Percentiles rank a stretch among this genome's conserved stretches.
These are phyloP conservation scores for Teunomyces gatunensis DNA, from an alignment of 805 yeast genomes.

Conservation along the genomic window DNA sequence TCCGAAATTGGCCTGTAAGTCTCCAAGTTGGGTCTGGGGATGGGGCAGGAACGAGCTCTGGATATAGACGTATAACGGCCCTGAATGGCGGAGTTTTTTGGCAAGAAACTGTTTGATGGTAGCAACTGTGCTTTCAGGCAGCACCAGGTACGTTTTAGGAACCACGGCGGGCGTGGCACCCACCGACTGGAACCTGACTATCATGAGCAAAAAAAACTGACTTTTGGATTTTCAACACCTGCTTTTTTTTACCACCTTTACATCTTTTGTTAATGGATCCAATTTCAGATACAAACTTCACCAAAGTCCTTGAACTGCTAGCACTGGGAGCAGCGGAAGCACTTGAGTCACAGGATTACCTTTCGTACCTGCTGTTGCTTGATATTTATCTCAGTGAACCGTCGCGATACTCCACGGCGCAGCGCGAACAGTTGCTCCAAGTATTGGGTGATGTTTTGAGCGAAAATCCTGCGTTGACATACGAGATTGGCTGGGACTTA, in stretches of 20 bases:
- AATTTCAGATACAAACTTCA: conserved; percentile 15
- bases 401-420: conserved; percentile 42
- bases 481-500: conserved; percentile 89
- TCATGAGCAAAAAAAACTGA: not conserved
- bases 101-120: conserved; percentile 46
- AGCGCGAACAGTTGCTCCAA: conserved; percentile 48
- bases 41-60: conserved; percentile 42
- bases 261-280: conserved; percentile 17
- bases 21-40: conserved; percentile 38
- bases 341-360: conserved; percentile 53
- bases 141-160: conserved; percentile 51
- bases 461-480: conserved; percentile 47
- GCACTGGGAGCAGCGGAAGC: conserved; percentile 34
- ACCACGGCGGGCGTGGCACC: conserved; percentile 53
- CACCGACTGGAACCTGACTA: conserved; percentile 55
- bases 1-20: conserved; percentile 27
- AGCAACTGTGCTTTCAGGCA: conserved; percentile 45
- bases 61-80: conserved; percentile 29
- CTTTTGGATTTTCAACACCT: no score
- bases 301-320: conserved; percentile 25
- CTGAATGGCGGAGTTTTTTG: conserved; percentile 27
- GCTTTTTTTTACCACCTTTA: no score
- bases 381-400: conserved; percentile 59
- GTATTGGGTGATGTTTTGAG: conserved; percentile 43
- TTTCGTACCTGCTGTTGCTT: conserved; percentile 69